A percentile compares a stretch with the other conserved stretches of the same genome.
Evolutionary conservation across 352 stramenopile species (phyloP).

Genomic region (Phytophthora lateralis): DNA sequence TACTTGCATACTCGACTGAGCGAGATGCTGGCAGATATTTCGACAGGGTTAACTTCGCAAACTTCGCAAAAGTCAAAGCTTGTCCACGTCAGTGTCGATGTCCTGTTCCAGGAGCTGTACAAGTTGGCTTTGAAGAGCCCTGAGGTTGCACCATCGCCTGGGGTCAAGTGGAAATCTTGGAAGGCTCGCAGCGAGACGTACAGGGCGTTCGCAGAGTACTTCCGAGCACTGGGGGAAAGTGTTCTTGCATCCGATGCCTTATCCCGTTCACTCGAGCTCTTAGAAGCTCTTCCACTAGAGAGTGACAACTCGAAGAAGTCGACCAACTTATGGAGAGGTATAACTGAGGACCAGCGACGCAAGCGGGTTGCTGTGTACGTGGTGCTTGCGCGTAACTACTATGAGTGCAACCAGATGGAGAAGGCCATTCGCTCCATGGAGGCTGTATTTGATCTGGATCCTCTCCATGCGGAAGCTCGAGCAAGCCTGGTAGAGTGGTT

Average conservation of each 20-base stretch:
- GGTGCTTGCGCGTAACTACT: constrained; percentile 65
- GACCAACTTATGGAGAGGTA: constrained; percentile 14
- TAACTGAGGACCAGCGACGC: constrained; percentile 24
- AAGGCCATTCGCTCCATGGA: constrained; percentile 75
- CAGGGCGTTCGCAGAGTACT: constrained; percentile 51
- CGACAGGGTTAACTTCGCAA: background rate
- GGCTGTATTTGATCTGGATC: constrained; percentile 61
- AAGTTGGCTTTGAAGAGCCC: constrained; percentile 15
- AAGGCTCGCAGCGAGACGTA: constrained; percentile 48
- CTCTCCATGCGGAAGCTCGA: constrained; percentile 60
- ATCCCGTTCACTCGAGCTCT: constrained; percentile 53
- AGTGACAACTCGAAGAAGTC: constrained; percentile 3
- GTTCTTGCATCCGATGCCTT: constrained; percentile 61
- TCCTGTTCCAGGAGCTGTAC: constrained; percentile 56
- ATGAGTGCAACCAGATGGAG: constrained; percentile 83
- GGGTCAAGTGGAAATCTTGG: constrained; percentile 46
- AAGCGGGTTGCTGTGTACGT: constrained; percentile 55
- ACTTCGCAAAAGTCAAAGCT: constrained; percentile 16
- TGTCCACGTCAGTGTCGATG: constrained; percentile 38
- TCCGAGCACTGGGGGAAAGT: constrained; percentile 48
- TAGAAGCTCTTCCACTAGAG: constrained; percentile 16
- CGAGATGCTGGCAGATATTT: constrained; percentile 46
- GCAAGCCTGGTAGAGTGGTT: constrained; percentile 64
- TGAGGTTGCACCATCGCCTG: constrained; percentile 16
- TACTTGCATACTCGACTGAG: constrained; percentile 71